Percentiles rank a stretch among this genome's conserved stretches.
Evolutionary conservation across 768 basidiomycete genomes (phyloP).

Genomic region (Mrakia hoshinonis): DNA sequence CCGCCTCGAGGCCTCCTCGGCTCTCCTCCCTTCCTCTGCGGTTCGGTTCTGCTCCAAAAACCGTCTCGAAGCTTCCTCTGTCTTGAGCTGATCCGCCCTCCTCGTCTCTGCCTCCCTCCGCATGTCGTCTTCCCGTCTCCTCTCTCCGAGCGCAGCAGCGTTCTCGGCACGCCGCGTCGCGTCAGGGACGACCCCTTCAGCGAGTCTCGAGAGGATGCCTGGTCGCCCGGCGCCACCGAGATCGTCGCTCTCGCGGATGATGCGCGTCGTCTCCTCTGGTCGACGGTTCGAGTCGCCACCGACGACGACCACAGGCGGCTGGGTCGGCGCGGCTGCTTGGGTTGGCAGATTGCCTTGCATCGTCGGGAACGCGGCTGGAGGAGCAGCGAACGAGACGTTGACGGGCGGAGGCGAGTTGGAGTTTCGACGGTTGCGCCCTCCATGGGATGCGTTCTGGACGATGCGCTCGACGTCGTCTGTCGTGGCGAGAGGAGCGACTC

Average conservation of each 20-base stretch:
- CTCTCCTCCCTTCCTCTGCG: neutral
- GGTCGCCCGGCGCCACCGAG: neutral
- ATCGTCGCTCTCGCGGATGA: neutral
- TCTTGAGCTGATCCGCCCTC: neutral
- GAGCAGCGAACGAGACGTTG: constrained; percentile 7
- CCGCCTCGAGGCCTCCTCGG: constrained; percentile 3
- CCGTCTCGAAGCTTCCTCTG: neutral
- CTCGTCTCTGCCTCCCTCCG: neutral
- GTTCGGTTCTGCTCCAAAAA: constrained; percentile 10
- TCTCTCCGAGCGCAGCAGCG: neutral
- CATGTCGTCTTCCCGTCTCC: constrained; percentile 4
- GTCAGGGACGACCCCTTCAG: constrained; percentile 6
- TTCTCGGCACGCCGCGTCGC: constrained; percentile 4
- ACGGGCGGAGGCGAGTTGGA: constrained; percentile 9
- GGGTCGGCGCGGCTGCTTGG: neutral
- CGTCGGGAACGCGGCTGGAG: neutral
- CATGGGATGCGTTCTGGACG: neutral
- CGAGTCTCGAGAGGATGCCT: neutral
- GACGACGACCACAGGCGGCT: neutral
- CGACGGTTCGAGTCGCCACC: neutral
- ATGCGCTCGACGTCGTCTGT: constrained; percentile 7
- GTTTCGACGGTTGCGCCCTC: neutral
- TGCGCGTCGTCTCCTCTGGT: constrained; percentile 1
- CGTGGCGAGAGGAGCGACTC: neutral
- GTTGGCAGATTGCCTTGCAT: neutral